phyloP scores from a whole-genome alignment of 2,329 filamentous ascomycete genomes.

The Ambrosiella xylebori region DNA sequence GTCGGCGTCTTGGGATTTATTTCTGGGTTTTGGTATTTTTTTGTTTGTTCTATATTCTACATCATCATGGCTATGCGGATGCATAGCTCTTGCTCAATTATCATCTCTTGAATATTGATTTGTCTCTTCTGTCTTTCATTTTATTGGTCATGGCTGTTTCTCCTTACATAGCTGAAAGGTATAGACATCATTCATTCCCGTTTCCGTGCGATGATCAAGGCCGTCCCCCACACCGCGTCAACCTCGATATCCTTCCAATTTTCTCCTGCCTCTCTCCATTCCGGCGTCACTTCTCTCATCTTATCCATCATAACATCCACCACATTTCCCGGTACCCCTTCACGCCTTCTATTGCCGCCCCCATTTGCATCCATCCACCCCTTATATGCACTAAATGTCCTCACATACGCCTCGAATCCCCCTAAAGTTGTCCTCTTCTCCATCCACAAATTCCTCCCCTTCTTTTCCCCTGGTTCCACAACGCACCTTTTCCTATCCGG shows the following conservation, averaged over 20 bases:
- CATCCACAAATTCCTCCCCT: conserved; percentile 28
- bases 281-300: conserved; percentile 34
- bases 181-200: background rate
- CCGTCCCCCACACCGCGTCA: conserved; percentile 44
- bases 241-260: conserved; percentile 36
- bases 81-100: background rate
- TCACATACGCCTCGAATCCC: conserved; percentile 41
- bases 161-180: background rate
- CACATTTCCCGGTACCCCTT: conserved; percentile 42
- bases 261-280: conserved; percentile 31
- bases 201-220: conserved; percentile 37
- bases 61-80: background rate
- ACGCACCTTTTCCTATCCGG: conserved; percentile 26
- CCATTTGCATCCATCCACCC: conserved; percentile 41
- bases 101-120: background rate
- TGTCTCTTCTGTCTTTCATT: background rate
- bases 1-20: background rate
- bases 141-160: background rate
- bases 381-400: conserved; percentile 43
- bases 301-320: conserved; percentile 45
- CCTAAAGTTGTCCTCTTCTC: conserved; percentile 35
- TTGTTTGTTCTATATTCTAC: background rate
- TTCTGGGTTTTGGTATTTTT: background rate
- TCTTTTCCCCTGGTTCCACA: conserved; percentile 18
- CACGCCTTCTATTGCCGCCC: conserved; percentile 28